phyloP scores from a whole-genome alignment of 108 stramenopile genomes.

The Conticribra guillardii region DNA sequence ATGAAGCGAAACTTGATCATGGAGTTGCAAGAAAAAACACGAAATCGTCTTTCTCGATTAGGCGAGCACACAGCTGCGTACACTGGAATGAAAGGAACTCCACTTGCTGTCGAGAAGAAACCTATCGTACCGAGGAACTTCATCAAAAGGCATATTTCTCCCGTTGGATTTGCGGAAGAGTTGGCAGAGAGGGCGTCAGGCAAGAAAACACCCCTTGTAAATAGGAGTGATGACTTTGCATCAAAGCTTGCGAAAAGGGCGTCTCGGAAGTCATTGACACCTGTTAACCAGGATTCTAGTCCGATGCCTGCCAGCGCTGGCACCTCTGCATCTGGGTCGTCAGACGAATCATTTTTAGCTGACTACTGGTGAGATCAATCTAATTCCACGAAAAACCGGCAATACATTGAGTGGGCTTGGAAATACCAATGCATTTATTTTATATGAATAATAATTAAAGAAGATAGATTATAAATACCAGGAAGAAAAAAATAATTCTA shows the following conservation, averaged over 20 bases:
- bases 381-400: too few relatives aligned
- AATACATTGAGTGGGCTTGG: too few relatives aligned
- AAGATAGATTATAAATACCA: too few relatives aligned
- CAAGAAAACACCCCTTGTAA: slow-evolving; percentile 3
- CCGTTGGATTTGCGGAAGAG: slow-evolving; percentile 26
- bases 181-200: slow-evolving; percentile 19
- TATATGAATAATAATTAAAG: too few relatives aligned
- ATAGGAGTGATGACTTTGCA: slow-evolving; percentile 9
- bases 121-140: too few relatives aligned
- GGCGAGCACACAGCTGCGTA: too few relatives aligned
- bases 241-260: slow-evolving; percentile 8
- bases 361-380: background rate
- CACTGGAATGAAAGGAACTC: too few relatives aligned
- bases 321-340: background rate
- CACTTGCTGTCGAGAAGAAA: background rate
- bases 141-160: too few relatives aligned
- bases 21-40: slow-evolving; percentile 4
- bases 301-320: background rate
- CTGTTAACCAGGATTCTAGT: background rate
- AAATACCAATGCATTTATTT: too few relatives aligned
- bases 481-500: too few relatives aligned
- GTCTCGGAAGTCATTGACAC: background rate
- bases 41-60: slow-evolving; percentile 1
- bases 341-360: background rate
- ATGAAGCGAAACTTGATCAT: slow-evolving; percentile 15